Conservation (phyloP, 2,329 filamentous ascomycete genomes). For the Phialophora chinensis region DNA sequence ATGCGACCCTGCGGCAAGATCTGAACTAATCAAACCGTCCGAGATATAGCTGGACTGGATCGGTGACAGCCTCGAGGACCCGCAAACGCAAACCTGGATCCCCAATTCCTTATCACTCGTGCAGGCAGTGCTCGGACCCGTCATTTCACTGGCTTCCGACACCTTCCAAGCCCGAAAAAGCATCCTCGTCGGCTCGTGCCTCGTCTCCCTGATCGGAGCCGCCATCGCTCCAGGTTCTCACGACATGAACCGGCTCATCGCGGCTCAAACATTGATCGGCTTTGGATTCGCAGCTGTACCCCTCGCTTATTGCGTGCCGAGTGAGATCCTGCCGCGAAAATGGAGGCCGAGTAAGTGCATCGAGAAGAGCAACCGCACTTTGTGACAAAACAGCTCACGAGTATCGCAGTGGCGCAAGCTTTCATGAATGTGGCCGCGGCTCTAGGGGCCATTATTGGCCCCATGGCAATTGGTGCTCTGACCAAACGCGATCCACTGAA, state of each 20-base stretch:
- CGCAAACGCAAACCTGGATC: constrained; percentile 33
- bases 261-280: constrained; percentile 34
- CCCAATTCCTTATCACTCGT: constrained; percentile 36
- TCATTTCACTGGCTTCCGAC: constrained; percentile 35
- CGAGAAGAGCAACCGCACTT: neutral
- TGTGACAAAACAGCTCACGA: neutral
- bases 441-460: constrained; percentile 30
- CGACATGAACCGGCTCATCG: constrained; percentile 34
- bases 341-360: constrained; percentile 36
- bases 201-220: constrained; percentile 30
- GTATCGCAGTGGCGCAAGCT: constrained; percentile 32
- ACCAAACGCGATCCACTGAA: constrained; percentile 20
- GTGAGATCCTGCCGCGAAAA: constrained; percentile 35
- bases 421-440: constrained; percentile 32
- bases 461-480: constrained; percentile 33
- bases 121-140: constrained; percentile 34
- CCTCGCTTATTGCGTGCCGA: constrained; percentile 34
- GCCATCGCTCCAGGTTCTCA: constrained; percentile 35
- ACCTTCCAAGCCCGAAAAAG: constrained; percentile 37
- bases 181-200: constrained; percentile 31
- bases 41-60: constrained; percentile 30
- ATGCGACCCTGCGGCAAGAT: neutral
- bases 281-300: constrained; percentile 36
- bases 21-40: neutral
- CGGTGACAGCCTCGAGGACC: constrained; percentile 28